Conservation (phyloP, 2,329 filamentous ascomycete genomes). For the Pestalotiopsis fici region DNA sequence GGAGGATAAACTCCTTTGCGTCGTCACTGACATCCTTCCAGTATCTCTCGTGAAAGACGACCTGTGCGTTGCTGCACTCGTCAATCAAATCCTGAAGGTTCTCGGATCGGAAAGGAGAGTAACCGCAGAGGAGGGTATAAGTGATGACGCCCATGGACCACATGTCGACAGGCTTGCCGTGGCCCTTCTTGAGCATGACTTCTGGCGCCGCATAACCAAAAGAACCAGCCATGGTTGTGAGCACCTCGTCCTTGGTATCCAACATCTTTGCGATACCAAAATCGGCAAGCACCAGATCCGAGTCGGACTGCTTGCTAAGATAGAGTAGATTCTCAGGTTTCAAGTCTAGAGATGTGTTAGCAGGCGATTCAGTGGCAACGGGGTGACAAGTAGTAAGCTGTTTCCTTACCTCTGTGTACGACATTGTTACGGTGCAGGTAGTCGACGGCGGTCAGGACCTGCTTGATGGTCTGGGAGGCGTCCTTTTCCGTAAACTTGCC, state of each 20-base stretch:
- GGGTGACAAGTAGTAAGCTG: background rate
- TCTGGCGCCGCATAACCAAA: constrained; percentile 98
- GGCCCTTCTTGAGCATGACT: constrained; percentile 96
- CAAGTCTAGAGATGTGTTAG: constrained; percentile 63
- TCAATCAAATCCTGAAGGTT: constrained; percentile 91
- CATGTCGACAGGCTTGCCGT: constrained; percentile 98
- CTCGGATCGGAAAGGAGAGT: constrained; percentile 96
- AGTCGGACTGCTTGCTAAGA: constrained; percentile 74
- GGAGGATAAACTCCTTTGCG: constrained; percentile 90
- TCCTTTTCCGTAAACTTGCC: constrained; percentile 99
- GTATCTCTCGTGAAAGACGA: constrained; percentile 96
- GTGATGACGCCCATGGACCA: constrained; percentile 99
- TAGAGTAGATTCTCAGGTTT: constrained; percentile 98
- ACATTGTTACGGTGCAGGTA: constrained; percentile 95
- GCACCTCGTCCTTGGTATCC: constrained; percentile 83
- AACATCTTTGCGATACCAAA: constrained; percentile 99
- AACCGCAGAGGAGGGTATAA: constrained; percentile 95
- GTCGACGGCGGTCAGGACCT: constrained; percentile 89
- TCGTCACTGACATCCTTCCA: constrained; percentile 97
- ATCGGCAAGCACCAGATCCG: constrained; percentile 89
- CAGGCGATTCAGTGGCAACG: constrained; percentile 12
- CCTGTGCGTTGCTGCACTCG: constrained; percentile 80
- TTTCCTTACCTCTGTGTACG: constrained; percentile 82
- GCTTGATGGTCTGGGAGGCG: constrained; percentile 90
- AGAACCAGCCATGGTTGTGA: constrained; percentile 98